Percentiles rank a stretch among this genome's conserved stretches.
phyloP scores from a whole-genome alignment of 1,139 yeast species.

The Pneumocystis carinii region DNA sequence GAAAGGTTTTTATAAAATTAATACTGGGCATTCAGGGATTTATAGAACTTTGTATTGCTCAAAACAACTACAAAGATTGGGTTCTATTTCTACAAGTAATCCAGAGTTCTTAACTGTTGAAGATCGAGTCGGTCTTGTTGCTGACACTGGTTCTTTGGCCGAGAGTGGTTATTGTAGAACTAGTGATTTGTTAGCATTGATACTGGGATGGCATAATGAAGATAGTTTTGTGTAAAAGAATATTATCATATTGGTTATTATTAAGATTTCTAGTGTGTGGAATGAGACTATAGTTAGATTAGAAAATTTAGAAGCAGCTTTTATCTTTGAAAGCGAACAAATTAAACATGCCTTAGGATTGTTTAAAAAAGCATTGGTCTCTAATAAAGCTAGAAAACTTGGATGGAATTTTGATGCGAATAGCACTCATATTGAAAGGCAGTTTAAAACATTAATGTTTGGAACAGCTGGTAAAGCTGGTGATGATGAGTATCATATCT shows the following conservation, averaged over 20 bases:
- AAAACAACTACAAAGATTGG: constrained; percentile 60
- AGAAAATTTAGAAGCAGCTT: constrained; percentile 45
- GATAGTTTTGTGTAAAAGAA: constrained; percentile 37
- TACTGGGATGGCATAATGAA: constrained; percentile 55
- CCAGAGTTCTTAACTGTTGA: constrained; percentile 56
- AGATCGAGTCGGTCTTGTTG: constrained; percentile 74
- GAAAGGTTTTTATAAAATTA: constrained; percentile 52
- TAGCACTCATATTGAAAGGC: constrained; percentile 54
- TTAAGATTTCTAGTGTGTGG: constrained; percentile 39
- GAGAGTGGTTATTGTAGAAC: constrained; percentile 61
- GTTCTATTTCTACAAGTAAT: constrained; percentile 41
- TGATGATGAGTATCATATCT: constrained; percentile 33
- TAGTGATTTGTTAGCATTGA: constrained; percentile 46
- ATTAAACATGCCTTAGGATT: constrained; percentile 41
- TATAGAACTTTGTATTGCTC: constrained; percentile 67
- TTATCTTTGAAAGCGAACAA: constrained; percentile 51
- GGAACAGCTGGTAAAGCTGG: constrained; percentile 50
- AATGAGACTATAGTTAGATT: constrained; percentile 46
- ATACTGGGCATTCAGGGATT: constrained; percentile 71
- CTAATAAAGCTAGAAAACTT: constrained; percentile 39
- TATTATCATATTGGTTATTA: constrained; percentile 16
- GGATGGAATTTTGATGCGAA: constrained; percentile 55
- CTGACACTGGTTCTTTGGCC: constrained; percentile 64
- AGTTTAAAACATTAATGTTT: constrained; percentile 61
- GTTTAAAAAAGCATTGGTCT: constrained; percentile 47